phyloP scores from a whole-genome alignment of 2,329 filamentous ascomycete species.

The Talaromyces funiculosus region DNA sequence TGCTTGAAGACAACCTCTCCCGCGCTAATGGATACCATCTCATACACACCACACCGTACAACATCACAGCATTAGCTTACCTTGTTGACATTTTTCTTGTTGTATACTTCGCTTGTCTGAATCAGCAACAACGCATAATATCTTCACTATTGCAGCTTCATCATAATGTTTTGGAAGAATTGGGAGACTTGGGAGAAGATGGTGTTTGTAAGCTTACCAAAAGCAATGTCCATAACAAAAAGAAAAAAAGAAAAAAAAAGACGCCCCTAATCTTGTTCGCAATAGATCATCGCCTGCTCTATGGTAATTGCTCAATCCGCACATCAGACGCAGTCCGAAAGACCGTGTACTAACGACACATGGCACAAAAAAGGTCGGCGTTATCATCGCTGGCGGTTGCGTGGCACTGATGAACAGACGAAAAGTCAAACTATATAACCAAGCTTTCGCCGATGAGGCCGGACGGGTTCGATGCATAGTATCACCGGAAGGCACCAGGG shows the following conservation, averaged over 20 bases:
- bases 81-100: neutral
- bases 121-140: neutral
- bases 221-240: too few relatives aligned
- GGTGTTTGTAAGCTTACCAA: slow-evolving; percentile 60
- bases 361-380: slow-evolving; percentile 44
- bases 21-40: neutral
- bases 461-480: slow-evolving; percentile 48
- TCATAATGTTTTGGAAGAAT: slow-evolving; percentile 54
- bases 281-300: slow-evolving; percentile 64
- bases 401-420: slow-evolving; percentile 57
- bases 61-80: neutral
- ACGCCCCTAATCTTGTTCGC: neutral
- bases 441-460: slow-evolving; percentile 60
- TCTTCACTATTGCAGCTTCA: slow-evolving; percentile 1
- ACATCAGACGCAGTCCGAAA: too few relatives aligned
- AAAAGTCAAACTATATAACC: slow-evolving; percentile 56
- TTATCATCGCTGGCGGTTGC: slow-evolving; percentile 61
- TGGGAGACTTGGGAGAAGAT: slow-evolving; percentile 88
- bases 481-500: slow-evolving; percentile 45
- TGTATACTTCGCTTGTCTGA: neutral
- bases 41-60: neutral
- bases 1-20: neutral
- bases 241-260: too few relatives aligned
- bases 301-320: slow-evolving; percentile 49
- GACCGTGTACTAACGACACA: slow-evolving; percentile 22